Base-by-base conservation (phyloP, 176 grass and related monocot genomes). In the Bromus sterilis region DNA sequence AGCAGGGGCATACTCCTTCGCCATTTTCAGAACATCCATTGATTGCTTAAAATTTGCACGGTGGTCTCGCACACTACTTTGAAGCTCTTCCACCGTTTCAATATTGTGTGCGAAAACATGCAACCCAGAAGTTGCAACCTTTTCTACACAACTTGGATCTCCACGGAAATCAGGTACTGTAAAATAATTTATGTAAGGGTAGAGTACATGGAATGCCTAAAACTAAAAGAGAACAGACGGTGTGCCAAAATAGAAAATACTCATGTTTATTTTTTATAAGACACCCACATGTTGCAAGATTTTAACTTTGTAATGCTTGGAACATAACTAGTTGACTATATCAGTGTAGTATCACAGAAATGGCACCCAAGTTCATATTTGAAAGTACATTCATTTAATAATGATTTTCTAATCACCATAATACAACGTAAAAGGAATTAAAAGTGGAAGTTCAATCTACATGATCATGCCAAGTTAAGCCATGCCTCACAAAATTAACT, bases 91-190 rank as follows among this genome's bases (percentile, higher is more conserved):
- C 44, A 98, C 95, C n/a, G 93, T 95, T 84, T 98, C 95, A 72
- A 98, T 95, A 59, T 98, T 98, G 86, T 98, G 95, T 29, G 95
- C 93, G 43, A 98, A 95, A 79, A 98, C 95, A 93, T 98, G 90
- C 66, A 98, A 74, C 29, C 95, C 95, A 62, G 95, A 98, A 23
- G 77, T 95, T 44, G 92, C 92, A 76, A 95, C 95, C 86, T 82
- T 88, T 60, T 95, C 86, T 74, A 98, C 88, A 82, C 92, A 98
- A 40, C 66, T 84, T 26, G 51, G n/a, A 55, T 98, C 92, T 77
- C 95, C 95, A 64, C 82, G 90, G 67, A 98, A 98, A 89, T 98
- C 95, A 75, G 95, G 92, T 63, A 98, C 95, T 95, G 81, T 76
- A 87, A 62, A 74, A 83, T 61, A 56, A 61, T 25, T 82, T 4